phyloP scores from a whole-genome alignment of 176 grass and related monocot genomes.

The Oryza meyeriana region DNA sequence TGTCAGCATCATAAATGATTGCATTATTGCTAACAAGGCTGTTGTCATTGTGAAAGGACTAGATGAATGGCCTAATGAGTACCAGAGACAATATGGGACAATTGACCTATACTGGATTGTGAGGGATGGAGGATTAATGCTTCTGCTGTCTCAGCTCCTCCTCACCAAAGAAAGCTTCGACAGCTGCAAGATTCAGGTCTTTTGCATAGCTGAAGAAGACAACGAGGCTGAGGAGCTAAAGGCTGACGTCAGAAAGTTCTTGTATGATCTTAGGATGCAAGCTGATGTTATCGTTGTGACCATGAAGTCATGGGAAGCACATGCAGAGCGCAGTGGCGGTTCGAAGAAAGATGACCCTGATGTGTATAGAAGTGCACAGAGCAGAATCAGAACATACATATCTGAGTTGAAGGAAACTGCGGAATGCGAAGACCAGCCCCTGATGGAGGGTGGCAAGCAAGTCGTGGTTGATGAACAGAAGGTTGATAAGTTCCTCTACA shows the following conservation, averaged over 20 bases:
- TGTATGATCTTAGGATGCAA: conserved; percentile 91
- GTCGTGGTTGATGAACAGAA: conserved; percentile 78
- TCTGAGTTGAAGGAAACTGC: conserved; percentile 59
- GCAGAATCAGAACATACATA: conserved; percentile 56
- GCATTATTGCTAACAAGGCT: conserved; percentile 93
- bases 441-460: conserved; percentile 59
- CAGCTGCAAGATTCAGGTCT: conserved; percentile 90
- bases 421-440: conserved; percentile 40
- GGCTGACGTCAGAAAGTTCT: conserved; percentile 74
- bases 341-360: conserved; percentile 68
- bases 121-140: conserved; percentile 89
- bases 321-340: not conserved
- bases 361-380: conserved; percentile 53
- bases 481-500: conserved; percentile 79
- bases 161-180: conserved; percentile 89
- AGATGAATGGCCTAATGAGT: conserved; percentile 95
- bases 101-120: conserved; percentile 98
- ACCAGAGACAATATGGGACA: conserved; percentile 73
- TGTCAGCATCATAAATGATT: conserved; percentile 89
- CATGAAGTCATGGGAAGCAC: conserved; percentile 63
- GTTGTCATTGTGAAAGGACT: conserved; percentile 92
- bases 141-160: conserved; percentile 82
- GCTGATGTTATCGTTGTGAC: conserved; percentile 94
- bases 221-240: conserved; percentile 76
- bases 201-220: conserved; percentile 96